Percentiles rank a stretch among this genome's conserved stretches.
Evolutionary conservation across 139 green algal species (phyloP).

Genomic region (Volvox reticuliferus): DNA sequence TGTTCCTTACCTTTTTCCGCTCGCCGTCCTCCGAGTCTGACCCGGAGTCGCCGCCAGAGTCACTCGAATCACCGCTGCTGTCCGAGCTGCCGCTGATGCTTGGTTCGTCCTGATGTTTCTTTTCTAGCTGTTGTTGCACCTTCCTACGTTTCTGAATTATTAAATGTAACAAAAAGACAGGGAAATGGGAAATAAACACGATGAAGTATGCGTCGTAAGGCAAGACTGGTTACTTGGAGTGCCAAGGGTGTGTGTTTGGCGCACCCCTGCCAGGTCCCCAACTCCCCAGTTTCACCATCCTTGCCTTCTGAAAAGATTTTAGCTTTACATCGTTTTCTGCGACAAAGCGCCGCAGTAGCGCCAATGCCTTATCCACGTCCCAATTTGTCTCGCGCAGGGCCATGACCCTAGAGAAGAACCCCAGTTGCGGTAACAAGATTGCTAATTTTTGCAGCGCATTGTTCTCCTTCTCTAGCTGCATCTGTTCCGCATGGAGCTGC

Average conservation of each 20-base stretch:
- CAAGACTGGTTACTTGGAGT: no score
- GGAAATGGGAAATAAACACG: no score
- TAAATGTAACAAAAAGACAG: no score
- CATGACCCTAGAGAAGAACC: constrained; percentile 67
- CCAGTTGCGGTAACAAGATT: constrained; percentile 75
- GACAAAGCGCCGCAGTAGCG: constrained; percentile 72
- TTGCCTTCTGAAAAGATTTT: constrained; percentile 61
- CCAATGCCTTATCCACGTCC: constrained; percentile 72
- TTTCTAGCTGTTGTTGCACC: constrained; percentile 48
- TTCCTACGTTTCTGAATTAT: constrained; percentile 55
- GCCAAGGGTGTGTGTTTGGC: no score
- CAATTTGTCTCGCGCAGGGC: constrained; percentile 79
- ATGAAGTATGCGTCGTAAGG: no score
- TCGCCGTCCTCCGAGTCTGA: constrained; percentile 44
- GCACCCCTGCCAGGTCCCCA: no score
- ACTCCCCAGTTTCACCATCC: no score
- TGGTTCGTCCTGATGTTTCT: constrained; percentile 16
- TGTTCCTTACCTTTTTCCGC: constrained; percentile 22
- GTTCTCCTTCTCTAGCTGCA: constrained; percentile 83
- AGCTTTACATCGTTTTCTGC: constrained; percentile 63
- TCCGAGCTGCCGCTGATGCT: neutral
- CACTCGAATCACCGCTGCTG: neutral
- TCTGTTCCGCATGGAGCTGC: constrained; percentile 75
- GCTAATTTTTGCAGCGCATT: constrained; percentile 73
- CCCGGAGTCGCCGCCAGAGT: constrained; percentile 49